Conservation (phyloP, 1,284 basidiomycete genomes). For the Hemileia vastatrix region DNA sequence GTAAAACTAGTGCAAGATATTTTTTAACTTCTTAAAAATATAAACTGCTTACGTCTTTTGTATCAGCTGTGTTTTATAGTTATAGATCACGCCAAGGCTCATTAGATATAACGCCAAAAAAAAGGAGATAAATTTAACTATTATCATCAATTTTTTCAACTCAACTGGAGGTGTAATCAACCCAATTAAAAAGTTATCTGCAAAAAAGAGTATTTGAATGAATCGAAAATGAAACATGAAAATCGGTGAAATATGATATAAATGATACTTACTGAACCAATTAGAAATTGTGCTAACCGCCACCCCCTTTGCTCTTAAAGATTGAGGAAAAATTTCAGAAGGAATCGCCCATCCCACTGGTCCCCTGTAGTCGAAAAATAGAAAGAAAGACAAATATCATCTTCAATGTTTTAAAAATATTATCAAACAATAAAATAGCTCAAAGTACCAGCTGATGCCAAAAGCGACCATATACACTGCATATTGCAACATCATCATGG, state of each 20-base stretch:
- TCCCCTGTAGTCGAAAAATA: slow-evolving; percentile 9
- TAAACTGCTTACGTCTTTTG: slow-evolving; percentile 13
- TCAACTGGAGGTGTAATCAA: slow-evolving; percentile 25
- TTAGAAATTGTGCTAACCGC: slow-evolving; percentile 36
- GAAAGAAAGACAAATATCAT: background rate
- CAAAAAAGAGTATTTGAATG: background rate
- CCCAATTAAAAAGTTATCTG: slow-evolving; percentile 21
- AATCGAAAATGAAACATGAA: background rate
- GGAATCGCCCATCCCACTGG: slow-evolving; percentile 37
- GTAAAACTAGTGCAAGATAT: background rate
- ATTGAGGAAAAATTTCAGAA: slow-evolving; percentile 32
- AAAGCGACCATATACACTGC: slow-evolving; percentile 29
- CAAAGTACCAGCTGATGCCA: slow-evolving; percentile 25
- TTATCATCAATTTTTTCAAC: background rate
- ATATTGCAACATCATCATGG: background rate
- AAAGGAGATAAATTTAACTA: background rate
- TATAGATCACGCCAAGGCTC: background rate
- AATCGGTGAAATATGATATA: background rate
- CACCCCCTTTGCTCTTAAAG: slow-evolving; percentile 39
- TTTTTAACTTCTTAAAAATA: background rate
- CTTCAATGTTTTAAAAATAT: background rate
- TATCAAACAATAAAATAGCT: background rate
- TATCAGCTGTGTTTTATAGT: background rate
- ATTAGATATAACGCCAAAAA: background rate
- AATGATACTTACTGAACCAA: slow-evolving; percentile 34